phyloP scores from a whole-genome alignment of 768 basidiomycete species.

The Serendipita sp. region DNA sequence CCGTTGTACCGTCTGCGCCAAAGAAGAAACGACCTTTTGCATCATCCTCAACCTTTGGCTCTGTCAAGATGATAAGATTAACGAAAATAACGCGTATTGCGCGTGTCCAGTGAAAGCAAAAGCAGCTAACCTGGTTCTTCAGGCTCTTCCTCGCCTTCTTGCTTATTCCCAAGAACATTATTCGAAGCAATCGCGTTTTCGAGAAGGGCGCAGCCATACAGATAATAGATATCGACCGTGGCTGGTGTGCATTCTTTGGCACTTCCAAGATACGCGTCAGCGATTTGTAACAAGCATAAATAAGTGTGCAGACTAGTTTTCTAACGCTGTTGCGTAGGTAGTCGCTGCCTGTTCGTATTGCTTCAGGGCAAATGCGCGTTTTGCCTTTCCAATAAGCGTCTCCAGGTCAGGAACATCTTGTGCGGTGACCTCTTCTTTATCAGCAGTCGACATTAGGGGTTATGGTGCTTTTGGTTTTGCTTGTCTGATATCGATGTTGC shows the following conservation, averaged over 20 bases:
- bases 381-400: slow-evolving; percentile 54
- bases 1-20: slow-evolving; percentile 61
- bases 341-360: slow-evolving; percentile 79
- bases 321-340: slow-evolving; percentile 68
- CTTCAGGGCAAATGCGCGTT: slow-evolving; percentile 74
- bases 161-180: slow-evolving; percentile 70
- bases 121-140: slow-evolving; percentile 16
- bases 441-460: neutral
- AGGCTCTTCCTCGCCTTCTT: slow-evolving; percentile 41
- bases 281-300: slow-evolving; percentile 18
- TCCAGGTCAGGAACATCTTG: slow-evolving; percentile 23
- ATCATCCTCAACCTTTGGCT: slow-evolving; percentile 18
- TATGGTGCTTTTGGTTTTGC: neutral
- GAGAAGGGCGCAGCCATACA: slow-evolving; percentile 75
- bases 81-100: neutral
- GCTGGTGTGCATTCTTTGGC: slow-evolving; percentile 68
- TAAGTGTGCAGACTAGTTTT: slow-evolving; percentile 44
- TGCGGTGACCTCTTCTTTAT: neutral
- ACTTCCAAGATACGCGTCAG: slow-evolving; percentile 17
- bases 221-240: slow-evolving; percentile 74
- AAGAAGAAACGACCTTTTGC: slow-evolving; percentile 52
- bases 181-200: slow-evolving; percentile 81
- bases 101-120: neutral
- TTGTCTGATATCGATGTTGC: neutral
- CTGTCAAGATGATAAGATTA: neutral